These are phyloP conservation scores for Plasmodium gonderi DNA, from an alignment of 169 alveolate genomes.

Conservation along the genomic window DNA sequence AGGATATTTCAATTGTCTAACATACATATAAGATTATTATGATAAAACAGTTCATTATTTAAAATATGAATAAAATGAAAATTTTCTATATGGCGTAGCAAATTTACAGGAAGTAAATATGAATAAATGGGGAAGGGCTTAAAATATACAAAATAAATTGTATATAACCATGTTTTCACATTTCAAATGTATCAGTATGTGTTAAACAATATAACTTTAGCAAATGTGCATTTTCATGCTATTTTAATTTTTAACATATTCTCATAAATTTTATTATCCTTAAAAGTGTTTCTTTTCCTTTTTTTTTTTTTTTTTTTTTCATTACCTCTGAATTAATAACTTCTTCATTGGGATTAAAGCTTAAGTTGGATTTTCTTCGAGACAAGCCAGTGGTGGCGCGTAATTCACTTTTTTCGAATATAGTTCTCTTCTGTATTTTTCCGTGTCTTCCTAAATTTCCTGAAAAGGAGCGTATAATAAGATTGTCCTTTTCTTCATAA, in stretches of 20 bases:
- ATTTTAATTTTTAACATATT: not conserved
- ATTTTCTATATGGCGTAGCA: too few species aligned
- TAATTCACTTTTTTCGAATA: conserved; percentile 6
- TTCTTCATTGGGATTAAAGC: conserved; percentile 21
- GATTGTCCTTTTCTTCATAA: not conserved
- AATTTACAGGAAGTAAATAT: too few species aligned
- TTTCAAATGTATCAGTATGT: not conserved
- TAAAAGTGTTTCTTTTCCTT: not conserved
- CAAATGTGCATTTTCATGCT: not conserved
- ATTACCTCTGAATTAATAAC: conserved; percentile 26
- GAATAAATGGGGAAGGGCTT: too few species aligned
- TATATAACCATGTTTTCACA: not conserved
- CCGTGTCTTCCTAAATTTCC: conserved; percentile 5
- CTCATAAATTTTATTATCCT: too few species aligned
- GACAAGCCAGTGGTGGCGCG: not conserved
- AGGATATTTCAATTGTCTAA: not conserved
- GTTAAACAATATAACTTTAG: not conserved
- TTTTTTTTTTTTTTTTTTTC: conserved; percentile 2
- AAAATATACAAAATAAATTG: too few species aligned
- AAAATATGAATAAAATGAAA: not conserved
- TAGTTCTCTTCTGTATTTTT: conserved; percentile 16
- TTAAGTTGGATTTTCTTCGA: conserved; percentile 35
- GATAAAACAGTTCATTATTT: not conserved
- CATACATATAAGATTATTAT: not conserved
- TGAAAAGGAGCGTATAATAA: conserved; percentile 1